Conservation (phyloP, 164 flowering plant species). For the Dillenia turbinata region DNA sequence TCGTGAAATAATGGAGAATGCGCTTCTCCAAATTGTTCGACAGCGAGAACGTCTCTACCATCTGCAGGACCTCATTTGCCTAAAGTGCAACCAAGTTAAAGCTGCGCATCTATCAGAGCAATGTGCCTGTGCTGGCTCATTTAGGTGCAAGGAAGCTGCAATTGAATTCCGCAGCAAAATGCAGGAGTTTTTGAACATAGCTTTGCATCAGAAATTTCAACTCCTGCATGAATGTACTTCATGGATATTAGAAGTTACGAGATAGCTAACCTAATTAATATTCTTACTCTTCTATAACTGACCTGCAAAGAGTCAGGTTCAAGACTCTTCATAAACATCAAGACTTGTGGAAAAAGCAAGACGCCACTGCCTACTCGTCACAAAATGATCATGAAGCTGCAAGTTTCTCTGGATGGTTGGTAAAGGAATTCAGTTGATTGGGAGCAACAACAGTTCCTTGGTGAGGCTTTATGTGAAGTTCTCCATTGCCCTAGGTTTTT, state of each 20-base stretch:
- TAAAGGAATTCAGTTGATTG: too few relatives aligned
- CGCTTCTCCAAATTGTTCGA: conserved; percentile 82
- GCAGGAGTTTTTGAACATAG: conserved; percentile 63
- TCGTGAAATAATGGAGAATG: conserved; percentile 82
- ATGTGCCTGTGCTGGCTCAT: conserved; percentile 82
- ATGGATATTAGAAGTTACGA: conserved; percentile 64
- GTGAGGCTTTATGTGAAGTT: too few relatives aligned
- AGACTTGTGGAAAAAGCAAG: too few relatives aligned
- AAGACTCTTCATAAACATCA: too few relatives aligned
- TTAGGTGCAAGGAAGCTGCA: conserved; percentile 68
- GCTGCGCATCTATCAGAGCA: conserved; percentile 86
- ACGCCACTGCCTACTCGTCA: too few relatives aligned
- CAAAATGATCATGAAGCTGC: too few relatives aligned
- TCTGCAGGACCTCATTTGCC: conserved; percentile 84
- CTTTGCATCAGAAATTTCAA: conserved; percentile 59
- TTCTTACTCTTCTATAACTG: too few relatives aligned
- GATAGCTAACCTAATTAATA: too few relatives aligned
- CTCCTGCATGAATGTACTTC: conserved; percentile 69
- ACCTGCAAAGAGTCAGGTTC: too few relatives aligned
- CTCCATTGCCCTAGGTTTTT: too few relatives aligned
- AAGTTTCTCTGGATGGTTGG: too few relatives aligned
- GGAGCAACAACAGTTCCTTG: too few relatives aligned
- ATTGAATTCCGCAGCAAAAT: conserved; percentile 66
- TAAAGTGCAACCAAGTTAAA: conserved; percentile 76
- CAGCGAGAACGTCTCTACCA: conserved; percentile 91